phyloP scores from a whole-genome alignment of 148 eudicot genomes.

The Hydrangea macrophylla region DNA sequence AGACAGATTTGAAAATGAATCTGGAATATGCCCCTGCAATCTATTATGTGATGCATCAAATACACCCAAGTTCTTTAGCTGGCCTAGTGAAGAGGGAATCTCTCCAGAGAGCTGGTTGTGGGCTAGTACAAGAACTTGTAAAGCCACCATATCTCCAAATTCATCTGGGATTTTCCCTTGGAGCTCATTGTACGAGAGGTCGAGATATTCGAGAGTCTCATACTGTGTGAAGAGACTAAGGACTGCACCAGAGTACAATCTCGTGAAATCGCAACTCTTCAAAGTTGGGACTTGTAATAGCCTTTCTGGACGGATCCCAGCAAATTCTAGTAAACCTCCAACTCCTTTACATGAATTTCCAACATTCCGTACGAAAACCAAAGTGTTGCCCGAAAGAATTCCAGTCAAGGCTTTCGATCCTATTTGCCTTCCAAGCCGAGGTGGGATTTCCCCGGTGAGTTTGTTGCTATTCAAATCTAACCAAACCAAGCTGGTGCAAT shows the following conservation, averaged over 20 bases:
- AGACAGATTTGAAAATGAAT: constrained; percentile 79
- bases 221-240: constrained; percentile 81
- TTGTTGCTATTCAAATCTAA: constrained; percentile 80
- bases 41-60: constrained; percentile 90
- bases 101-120: constrained; percentile 86
- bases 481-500: constrained; percentile 90
- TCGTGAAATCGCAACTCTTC: constrained; percentile 80
- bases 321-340: constrained; percentile 86
- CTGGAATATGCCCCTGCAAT: constrained; percentile 84
- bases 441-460: constrained; percentile 81
- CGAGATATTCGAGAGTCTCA: constrained; percentile 91
- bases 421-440: constrained; percentile 75
- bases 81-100: constrained; percentile 78
- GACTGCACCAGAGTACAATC: constrained; percentile 84
- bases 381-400: constrained; percentile 76
- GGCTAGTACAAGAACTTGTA: constrained; percentile 82
- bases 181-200: constrained; percentile 84
- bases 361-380: constrained; percentile 87
- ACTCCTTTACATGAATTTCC: constrained; percentile 94
- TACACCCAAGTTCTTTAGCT: constrained; percentile 83
- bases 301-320: constrained; percentile 90
- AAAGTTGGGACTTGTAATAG: constrained; percentile 66
- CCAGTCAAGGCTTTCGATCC: constrained; percentile 73
- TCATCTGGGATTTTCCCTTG: constrained; percentile 81
- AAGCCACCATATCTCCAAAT: constrained; percentile 90